Conservation (phyloP, 306 rosid genomes). For the Lathyrus oleraceus region DNA sequence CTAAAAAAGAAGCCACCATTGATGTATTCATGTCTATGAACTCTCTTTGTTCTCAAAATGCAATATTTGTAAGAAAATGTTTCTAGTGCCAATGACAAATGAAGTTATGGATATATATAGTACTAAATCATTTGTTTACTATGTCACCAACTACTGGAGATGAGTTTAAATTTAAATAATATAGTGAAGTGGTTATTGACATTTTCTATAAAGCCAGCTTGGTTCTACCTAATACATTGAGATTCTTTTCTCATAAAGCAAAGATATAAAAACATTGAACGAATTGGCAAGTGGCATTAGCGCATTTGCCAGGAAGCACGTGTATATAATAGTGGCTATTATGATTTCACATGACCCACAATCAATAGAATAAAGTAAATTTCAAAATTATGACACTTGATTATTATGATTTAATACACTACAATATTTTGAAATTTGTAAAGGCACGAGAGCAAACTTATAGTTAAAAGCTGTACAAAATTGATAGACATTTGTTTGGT, state of each 20-base stretch:
- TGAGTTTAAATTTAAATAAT: background rate
- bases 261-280: no score
- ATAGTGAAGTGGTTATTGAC: slow-evolving; percentile 43
- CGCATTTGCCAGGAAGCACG: background rate
- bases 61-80: background rate
- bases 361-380: background rate
- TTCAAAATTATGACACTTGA: no score
- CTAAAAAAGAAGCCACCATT: slow-evolving; percentile 48
- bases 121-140: slow-evolving; percentile 24
- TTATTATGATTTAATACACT: no score
- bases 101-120: slow-evolving; percentile 11
- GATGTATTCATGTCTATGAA: slow-evolving; percentile 44
- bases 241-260: slow-evolving; percentile 27
- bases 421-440: no score
- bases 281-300: slow-evolving; percentile 23
- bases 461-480: no score
- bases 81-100: slow-evolving; percentile 12
- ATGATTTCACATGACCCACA: background rate
- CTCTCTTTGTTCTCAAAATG: background rate
- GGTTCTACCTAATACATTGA: slow-evolving; percentile 47
- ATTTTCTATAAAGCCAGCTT: slow-evolving; percentile 7
- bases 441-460: no score
- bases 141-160: slow-evolving; percentile 24
- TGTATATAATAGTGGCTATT: background rate
- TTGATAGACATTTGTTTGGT: no score